Evolutionary conservation across 345 rosid genomes (phyloP).

Genomic region (Eucalyptus erythrocorys): DNA sequence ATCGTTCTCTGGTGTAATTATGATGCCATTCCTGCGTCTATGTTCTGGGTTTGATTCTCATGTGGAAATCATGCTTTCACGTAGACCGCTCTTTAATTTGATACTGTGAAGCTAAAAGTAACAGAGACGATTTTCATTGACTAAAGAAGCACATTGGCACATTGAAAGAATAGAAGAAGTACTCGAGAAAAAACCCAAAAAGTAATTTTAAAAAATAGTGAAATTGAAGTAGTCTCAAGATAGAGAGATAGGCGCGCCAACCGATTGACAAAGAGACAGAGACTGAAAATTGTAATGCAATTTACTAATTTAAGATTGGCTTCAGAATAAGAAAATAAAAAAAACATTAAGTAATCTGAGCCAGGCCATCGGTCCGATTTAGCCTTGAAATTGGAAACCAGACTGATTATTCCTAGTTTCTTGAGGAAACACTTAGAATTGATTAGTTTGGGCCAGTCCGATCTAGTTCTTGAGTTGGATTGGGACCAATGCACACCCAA

Average conservation of each 20-base stretch:
- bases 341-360: not conserved
- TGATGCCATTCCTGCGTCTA: not conserved
- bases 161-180: not conserved
- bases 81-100: not conserved
- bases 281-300: not conserved
- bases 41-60: not conserved
- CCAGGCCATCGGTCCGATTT: fast-evolving
- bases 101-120: not conserved
- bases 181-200: not conserved
- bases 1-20: not conserved
- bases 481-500: no score
- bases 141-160: not conserved
- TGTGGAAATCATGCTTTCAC: not conserved
- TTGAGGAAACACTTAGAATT: no score
- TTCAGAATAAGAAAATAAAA: not conserved
- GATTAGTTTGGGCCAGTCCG: fast-evolving
- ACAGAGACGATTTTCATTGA: not conserved
- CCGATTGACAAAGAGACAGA: not conserved
- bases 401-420: fast-evolving
- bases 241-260: not conserved
- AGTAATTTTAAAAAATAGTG: not conserved
- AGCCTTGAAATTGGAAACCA: fast-evolving
- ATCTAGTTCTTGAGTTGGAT: fast-evolving
- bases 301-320: not conserved
- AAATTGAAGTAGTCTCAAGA: not conserved